These are phyloP conservation scores for Clohesyomyces aquaticus DNA, from an alignment of 495 filamentous ascomycete species.

Conservation along the genomic window DNA sequence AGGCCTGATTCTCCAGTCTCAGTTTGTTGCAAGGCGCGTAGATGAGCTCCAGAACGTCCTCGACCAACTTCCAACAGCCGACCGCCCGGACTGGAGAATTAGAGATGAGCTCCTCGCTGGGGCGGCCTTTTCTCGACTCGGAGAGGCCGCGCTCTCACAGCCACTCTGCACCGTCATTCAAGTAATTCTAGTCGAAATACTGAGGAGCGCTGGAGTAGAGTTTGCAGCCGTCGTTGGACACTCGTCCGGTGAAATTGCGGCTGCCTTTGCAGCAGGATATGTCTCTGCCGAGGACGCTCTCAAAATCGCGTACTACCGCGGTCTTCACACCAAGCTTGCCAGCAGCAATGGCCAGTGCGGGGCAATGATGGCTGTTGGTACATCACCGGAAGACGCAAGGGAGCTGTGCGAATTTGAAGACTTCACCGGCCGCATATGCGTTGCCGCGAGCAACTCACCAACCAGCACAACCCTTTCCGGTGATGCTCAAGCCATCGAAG, in stretches of 20 bases:
- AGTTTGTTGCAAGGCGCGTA: background rate
- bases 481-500: slow-evolving; percentile 15
- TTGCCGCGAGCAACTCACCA: slow-evolving; percentile 17
- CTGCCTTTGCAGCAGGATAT: slow-evolving; percentile 29
- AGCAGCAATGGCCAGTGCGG: background rate
- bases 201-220: background rate
- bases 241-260: slow-evolving; percentile 31
- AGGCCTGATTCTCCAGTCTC: background rate
- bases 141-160: slow-evolving; percentile 19
- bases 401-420: background rate
- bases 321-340: background rate
- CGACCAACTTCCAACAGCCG: background rate
- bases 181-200: slow-evolving; percentile 18
- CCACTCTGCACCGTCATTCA: slow-evolving; percentile 32
- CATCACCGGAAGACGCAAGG: background rate
- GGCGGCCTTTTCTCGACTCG: background rate
- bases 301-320: slow-evolving; percentile 18
- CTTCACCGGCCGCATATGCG: background rate
- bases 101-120: slow-evolving; percentile 4
- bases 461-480: slow-evolving; percentile 19
- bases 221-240: slow-evolving; percentile 21
- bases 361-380: slow-evolving; percentile 21
- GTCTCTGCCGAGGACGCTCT: slow-evolving; percentile 11
- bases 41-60: background rate
- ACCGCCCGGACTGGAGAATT: slow-evolving; percentile 16